Base-by-base conservation (phyloP, 768 basidiomycete species). In the Xerocomus potaroensis region DNA sequence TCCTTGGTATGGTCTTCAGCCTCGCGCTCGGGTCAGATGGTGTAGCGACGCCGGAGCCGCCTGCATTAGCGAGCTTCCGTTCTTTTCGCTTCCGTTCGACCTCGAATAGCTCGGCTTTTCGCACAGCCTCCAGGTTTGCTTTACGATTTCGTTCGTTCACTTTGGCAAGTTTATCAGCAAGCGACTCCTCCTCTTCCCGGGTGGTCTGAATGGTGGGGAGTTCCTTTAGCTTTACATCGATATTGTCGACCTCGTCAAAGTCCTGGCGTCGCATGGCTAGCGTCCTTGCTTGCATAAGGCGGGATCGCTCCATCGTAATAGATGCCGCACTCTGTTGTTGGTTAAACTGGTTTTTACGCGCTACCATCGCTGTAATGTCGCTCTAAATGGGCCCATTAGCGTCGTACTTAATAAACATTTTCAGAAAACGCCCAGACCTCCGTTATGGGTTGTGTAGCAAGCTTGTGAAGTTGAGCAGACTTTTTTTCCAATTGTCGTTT, bases 121-220 rank as follows among this genome's bases (percentile, higher is more conserved):
- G 75, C 43, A 92, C 79, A 4, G 80, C 79, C 58, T 94, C 95
- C 54, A 81, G 53, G 47, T 95, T 95, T 24, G 85, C 84, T 62
- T 79, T 84, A 46, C 88, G 78, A 64, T 97, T 97, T 46, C 91
- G 80, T 68, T 93, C 91, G 61, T 95, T 97, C 44, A 98, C 83
- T 60, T 72, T 80, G 14, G 87, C 80, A 21, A 95, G 74, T 59
- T 79, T 67, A 52, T 88, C 57, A 9, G 59, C 63, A 6, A 64
- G 59, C 6, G 66, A 66, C 50, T 62, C 64, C 16, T 60, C 61
- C 39, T 61, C 66, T 41, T 59, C 64, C 35, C 58, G 56, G 9
- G 33, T 16, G n/a, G 7, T 37, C 32, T 56, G 56, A n/a, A 51
- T 38, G 12, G 37, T 46, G 9, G 63, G 63, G 15, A 87, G 68